Evolutionary conservation across 73 alveolate genomes (phyloP).

Genomic region (Paramecium caudatum): DNA sequence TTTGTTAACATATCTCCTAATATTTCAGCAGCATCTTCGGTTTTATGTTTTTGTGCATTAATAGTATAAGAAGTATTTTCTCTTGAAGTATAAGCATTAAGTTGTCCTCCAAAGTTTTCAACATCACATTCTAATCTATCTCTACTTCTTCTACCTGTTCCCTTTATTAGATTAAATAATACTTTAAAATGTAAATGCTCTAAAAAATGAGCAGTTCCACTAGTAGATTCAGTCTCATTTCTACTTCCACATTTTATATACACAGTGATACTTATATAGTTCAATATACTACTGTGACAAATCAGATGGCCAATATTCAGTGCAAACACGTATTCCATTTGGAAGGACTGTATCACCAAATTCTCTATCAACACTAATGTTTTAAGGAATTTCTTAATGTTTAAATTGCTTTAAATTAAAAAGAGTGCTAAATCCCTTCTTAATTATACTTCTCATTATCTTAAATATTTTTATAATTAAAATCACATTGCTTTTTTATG

Average conservation of each 20-base stretch:
- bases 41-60: conserved; percentile 80
- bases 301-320: conserved; percentile 87
- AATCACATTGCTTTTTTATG: too few species aligned
- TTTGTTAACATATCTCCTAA: conserved; percentile 89
- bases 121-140: conserved; percentile 87
- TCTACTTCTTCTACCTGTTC: conserved; percentile 88
- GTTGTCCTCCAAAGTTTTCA: conserved; percentile 90
- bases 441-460: not conserved
- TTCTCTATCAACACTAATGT: conserved; percentile 84
- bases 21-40: conserved; percentile 83
- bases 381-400: conserved; percentile 86
- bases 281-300: conserved; percentile 72
- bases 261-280: conserved; percentile 81
- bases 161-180: conserved; percentile 84
- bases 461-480: conserved; percentile 6
- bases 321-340: conserved; percentile 90
- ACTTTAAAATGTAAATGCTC: conserved; percentile 96
- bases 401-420: conserved; percentile 62
- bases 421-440: conserved; percentile 48
- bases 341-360: conserved; percentile 80
- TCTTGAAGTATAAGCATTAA: conserved; percentile 96
- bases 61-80: conserved; percentile 92
- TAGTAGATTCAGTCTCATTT: conserved; percentile 85
- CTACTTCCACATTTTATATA: conserved; percentile 94
- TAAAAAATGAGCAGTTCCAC: conserved; percentile 94